A percentile compares a stretch with the other conserved stretches of the same genome.
These are phyloP conservation scores for Abortiporus biennis DNA, from an alignment of 1,284 basidiomycete genomes.

Conservation along the genomic window DNA sequence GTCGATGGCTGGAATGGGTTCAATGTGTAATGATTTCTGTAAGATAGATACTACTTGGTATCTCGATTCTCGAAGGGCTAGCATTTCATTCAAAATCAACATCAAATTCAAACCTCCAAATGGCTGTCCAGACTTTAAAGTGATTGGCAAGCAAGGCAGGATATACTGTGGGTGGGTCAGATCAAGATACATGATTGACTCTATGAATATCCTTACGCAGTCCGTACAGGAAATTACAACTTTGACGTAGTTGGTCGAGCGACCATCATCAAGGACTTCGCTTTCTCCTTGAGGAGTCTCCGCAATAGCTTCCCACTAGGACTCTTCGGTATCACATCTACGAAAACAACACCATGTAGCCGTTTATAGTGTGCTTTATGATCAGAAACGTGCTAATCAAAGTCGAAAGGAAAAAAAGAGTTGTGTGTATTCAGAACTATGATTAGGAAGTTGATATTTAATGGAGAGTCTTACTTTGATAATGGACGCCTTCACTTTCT, in stretches of 20 bases:
- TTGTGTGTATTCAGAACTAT: too few relatives aligned
- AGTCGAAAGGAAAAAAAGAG: not conserved
- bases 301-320: constrained; percentile 15
- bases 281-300: constrained; percentile 14
- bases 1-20: too few relatives aligned
- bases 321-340: constrained; percentile 14
- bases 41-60: too few relatives aligned
- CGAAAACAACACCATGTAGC: constrained; percentile 13
- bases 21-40: too few relatives aligned
- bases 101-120: too few relatives aligned
- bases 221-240: constrained; percentile 6
- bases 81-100: too few relatives aligned
- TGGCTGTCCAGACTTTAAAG: too few relatives aligned
- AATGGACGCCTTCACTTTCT: constrained; percentile 8
- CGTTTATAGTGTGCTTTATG: constrained; percentile 15
- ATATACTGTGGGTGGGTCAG: too few relatives aligned
- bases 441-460: not conserved
- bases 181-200: too few relatives aligned
- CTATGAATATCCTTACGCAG: too few relatives aligned
- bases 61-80: too few relatives aligned
- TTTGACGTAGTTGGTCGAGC: constrained; percentile 5
- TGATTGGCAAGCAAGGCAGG: too few relatives aligned
- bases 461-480: constrained; percentile 8
- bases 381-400: constrained; percentile 12
- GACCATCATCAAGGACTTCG: constrained; percentile 9